Percentiles rank a stretch among this genome's conserved stretches.
These are phyloP conservation scores for Przewalskia tangutica DNA, from an alignment of 257 asterid species.

Conservation along the genomic window DNA sequence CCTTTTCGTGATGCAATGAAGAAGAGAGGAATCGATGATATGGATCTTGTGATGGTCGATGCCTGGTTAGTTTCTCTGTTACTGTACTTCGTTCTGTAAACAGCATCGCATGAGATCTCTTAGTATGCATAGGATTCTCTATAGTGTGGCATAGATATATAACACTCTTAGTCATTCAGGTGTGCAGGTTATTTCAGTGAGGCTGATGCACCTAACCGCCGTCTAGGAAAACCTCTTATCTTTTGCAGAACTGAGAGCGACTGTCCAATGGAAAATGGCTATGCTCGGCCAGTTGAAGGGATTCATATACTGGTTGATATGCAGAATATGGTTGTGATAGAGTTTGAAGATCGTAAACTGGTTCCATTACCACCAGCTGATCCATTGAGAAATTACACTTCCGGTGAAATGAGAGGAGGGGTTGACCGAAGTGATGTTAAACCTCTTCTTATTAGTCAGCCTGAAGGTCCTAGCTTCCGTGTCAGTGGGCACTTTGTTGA, in stretches of 20 bases:
- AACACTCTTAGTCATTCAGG: conserved; percentile 20
- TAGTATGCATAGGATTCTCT: neutral
- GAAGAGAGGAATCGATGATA: conserved; percentile 23
- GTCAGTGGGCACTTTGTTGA: conserved; percentile 19
- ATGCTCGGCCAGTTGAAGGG: conserved; percentile 29
- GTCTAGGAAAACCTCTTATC: conserved; percentile 50
- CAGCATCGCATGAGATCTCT: neutral
- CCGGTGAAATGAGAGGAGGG: conserved; percentile 23
- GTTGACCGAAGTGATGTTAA: conserved; percentile 28
- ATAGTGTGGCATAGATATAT: neutral
- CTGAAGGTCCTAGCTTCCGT: conserved; percentile 28
- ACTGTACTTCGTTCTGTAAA: neutral
- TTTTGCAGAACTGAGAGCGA: conserved; percentile 38
- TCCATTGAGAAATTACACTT: conserved; percentile 24
- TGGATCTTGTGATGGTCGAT: conserved; percentile 31
- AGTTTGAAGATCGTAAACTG: conserved; percentile 50
- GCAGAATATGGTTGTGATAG: conserved; percentile 49
- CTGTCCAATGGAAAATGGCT: conserved; percentile 26
- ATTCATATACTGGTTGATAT: conserved; percentile 33
- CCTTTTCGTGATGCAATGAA: conserved; percentile 26
- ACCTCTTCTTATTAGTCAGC: conserved; percentile 19
- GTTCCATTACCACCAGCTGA: conserved; percentile 52
- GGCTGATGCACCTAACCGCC: conserved; percentile 46
- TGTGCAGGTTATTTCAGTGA: conserved; percentile 52
- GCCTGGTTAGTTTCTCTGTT: conserved; percentile 16